Evolutionary conservation across 306 rosid species (phyloP).

Genomic region (Casuarina cunninghamiana): DNA sequence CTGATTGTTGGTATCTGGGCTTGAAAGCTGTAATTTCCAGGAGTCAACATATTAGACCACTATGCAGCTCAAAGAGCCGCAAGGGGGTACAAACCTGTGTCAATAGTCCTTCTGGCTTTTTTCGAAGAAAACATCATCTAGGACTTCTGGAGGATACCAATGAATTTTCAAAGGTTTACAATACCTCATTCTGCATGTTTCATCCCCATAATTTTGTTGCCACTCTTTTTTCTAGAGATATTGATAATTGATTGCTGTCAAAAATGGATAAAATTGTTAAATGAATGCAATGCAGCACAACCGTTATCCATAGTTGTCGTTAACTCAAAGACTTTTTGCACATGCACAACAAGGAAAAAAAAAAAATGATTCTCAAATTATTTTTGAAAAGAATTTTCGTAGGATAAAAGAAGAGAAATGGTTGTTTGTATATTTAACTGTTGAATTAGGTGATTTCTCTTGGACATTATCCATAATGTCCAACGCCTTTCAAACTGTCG

Average conservation of each 20-base stretch:
- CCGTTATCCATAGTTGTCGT: not conserved
- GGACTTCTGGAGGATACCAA: conserved; percentile 66
- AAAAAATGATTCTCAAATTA: too few species aligned
- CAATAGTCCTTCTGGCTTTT: conserved; percentile 79
- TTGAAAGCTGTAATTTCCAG: conserved; percentile 63
- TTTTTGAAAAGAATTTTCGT: not conserved
- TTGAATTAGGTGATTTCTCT: not conserved
- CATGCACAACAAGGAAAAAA: too few species aligned
- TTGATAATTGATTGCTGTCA: not conserved
- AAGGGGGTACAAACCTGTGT: conserved; percentile 76
- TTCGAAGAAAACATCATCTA: conserved; percentile 72
- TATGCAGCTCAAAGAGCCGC: conserved; percentile 54
- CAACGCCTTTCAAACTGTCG: not conserved
- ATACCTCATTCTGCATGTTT: not conserved
- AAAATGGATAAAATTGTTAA: not conserved
- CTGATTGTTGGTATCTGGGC: conserved; percentile 78
- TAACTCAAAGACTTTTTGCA: not conserved
- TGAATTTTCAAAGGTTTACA: conserved; percentile 69
- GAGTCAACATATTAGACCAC: conserved; percentile 47
- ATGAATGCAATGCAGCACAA: not conserved
- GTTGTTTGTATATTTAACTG: not conserved
- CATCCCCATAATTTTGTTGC: not conserved
- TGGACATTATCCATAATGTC: not conserved
- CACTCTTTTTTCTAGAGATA: not conserved
- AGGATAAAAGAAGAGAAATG: not conserved